These are phyloP conservation scores for Ogataea paraovalis DNA, from an alignment of 805 yeast genomes.

Conservation along the genomic window DNA sequence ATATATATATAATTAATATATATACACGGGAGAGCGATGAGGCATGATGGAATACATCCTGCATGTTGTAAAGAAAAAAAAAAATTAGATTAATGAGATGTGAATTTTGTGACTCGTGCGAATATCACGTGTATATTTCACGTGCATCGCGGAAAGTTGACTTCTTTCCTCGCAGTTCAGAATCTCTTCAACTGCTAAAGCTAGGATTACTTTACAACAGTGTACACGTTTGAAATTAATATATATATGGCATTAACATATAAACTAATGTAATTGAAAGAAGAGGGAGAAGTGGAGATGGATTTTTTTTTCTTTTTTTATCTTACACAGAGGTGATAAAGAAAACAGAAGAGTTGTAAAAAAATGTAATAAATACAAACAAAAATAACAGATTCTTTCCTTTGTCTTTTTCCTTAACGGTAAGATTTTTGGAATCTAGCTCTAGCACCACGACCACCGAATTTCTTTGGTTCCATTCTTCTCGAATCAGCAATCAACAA, in stretches of 20 bases:
- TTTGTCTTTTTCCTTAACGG: slow-evolving; percentile 74
- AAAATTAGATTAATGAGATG: not conserved
- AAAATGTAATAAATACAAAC: slow-evolving; percentile 1
- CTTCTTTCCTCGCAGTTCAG: not conserved
- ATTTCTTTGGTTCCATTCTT: slow-evolving; percentile 99
- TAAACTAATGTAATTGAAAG: slow-evolving; percentile 1
- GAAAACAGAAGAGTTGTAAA: not conserved
- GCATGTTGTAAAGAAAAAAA: not conserved
- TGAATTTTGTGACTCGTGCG: not conserved
- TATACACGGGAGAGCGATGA: too few relatives aligned
- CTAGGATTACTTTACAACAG: too few relatives aligned
- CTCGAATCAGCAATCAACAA: slow-evolving; percentile 98
- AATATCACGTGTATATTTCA: too few relatives aligned
- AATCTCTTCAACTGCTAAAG: too few relatives aligned
- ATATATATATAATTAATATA: too few relatives aligned
- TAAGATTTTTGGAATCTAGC: slow-evolving; percentile 99
- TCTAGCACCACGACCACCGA: slow-evolving; percentile 99
- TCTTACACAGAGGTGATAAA: not conserved
- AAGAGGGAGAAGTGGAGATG: not conserved
- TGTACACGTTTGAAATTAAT: slow-evolving; percentile 1
- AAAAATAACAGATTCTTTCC: slow-evolving; percentile 1
- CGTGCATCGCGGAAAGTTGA: too few relatives aligned
- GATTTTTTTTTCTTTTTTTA: not conserved
- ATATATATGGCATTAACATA: slow-evolving; percentile 4
- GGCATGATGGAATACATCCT: too few relatives aligned